Percentiles rank a stretch among this genome's conserved stretches.
phyloP scores from a whole-genome alignment of 371 early-diverging fungal species.

The Chytridiales sp. region DNA sequence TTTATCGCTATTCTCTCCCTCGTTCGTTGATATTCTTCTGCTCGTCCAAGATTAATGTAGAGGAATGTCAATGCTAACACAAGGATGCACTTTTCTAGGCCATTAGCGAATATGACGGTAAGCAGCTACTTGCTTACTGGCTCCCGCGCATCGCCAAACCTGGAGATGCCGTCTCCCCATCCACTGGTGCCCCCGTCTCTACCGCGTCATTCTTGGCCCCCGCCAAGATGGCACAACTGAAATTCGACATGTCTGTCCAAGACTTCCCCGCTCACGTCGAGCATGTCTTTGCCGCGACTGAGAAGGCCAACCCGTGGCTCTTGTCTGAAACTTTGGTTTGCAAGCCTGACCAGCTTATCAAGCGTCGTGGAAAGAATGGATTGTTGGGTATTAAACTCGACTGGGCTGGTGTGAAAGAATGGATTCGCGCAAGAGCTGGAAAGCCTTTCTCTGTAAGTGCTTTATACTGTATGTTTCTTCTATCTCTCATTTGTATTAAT shows the following conservation, averaged over 20 bases:
- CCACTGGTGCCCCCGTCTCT: conserved; percentile 49
- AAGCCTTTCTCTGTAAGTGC: conserved; percentile 42
- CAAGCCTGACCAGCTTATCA: conserved; percentile 97
- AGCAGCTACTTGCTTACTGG: conserved; percentile 87
- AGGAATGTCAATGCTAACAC: no score
- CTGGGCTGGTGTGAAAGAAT: conserved; percentile 81
- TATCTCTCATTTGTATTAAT: conserved; percentile 2
- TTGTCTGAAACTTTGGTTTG: conserved; percentile 79
- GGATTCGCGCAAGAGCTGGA: conserved; percentile 88
- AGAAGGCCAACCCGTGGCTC: conserved; percentile 84
- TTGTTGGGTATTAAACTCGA: conserved; percentile 85
- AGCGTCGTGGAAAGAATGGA: conserved; percentile 95
- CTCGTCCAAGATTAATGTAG: no score
- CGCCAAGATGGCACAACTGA: conserved; percentile 53
- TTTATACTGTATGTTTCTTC: conserved; percentile 6
- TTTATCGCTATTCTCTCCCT: no score
- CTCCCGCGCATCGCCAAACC: conserved; percentile 70
- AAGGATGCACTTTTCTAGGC: conserved; percentile 54
- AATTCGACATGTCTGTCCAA: conserved; percentile 62
- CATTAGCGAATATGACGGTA: conserved; percentile 96
- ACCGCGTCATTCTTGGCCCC: conserved; percentile 79
- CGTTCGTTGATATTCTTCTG: no score
- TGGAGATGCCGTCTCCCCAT: conserved; percentile 22
- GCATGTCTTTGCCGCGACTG: conserved; percentile 65
- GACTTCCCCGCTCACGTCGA: conserved; percentile 53